Percentiles rank a stretch among this genome's conserved stretches.
These are phyloP conservation scores for Yamadazyma nakazawae DNA, from an alignment of 805 yeast species.

Conservation along the genomic window DNA sequence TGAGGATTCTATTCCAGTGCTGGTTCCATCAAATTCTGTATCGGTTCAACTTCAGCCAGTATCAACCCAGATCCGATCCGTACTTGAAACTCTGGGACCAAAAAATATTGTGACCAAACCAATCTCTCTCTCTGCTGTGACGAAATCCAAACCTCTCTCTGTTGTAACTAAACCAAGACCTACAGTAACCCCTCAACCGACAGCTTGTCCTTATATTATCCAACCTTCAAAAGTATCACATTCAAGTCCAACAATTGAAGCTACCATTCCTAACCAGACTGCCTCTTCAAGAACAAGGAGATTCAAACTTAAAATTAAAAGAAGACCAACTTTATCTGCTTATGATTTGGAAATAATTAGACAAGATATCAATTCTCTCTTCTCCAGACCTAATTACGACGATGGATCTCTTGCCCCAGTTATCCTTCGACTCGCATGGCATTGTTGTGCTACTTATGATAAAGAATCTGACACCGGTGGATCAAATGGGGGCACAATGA, in stretches of 20 bases:
- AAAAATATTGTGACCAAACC: no score
- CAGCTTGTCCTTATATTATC: not conserved
- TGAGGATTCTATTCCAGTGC: not conserved
- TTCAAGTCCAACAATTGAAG: not conserved
- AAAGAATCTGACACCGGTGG: constrained; percentile 53
- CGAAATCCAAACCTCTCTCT: no score
- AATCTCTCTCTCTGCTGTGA: no score
- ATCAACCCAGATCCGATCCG: no score
- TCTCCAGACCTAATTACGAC: constrained; percentile 36
- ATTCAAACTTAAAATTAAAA: not conserved
- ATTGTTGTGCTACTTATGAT: constrained; percentile 80
- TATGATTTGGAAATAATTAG: not conserved
- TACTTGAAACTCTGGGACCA: no score
- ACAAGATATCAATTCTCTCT: constrained; percentile 11
- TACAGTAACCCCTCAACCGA: not conserved
- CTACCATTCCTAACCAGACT: not conserved
- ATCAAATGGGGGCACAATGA: constrained; percentile 49
- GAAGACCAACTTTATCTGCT: not conserved
- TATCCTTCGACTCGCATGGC: constrained; percentile 82
- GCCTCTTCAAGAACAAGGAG: constrained; percentile 2
- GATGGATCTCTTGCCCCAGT: constrained; percentile 53
- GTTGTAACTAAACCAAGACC: not conserved
- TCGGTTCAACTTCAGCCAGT: not conserved
- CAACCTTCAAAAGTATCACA: not conserved
- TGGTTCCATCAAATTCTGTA: not conserved